phyloP scores from a whole-genome alignment of 306 rosid species.

The Inga leiocalycina region DNA sequence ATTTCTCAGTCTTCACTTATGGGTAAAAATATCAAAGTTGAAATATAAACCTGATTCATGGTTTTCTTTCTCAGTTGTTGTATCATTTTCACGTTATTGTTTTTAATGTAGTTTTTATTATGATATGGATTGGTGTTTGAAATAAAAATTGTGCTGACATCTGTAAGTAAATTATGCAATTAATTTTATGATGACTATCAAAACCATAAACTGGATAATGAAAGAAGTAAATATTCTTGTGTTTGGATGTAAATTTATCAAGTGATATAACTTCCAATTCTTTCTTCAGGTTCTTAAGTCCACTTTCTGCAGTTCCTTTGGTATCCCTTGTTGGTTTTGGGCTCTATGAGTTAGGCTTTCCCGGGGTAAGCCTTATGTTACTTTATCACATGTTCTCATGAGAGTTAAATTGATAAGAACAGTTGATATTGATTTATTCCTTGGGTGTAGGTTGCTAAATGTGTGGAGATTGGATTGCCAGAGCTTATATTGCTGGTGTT shows the following conservation, averaged over 20 bases:
- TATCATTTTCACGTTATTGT: constrained; percentile 7
- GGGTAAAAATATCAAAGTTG: constrained; percentile 8
- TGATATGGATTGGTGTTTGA: constrained; percentile 25
- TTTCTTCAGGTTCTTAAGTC: constrained; percentile 83
- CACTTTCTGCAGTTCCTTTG: constrained; percentile 93
- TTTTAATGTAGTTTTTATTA: constrained; percentile 24
- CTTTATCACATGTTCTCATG: constrained; percentile 17
- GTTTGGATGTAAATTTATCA: constrained; percentile 5
- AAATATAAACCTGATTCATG: constrained; percentile 13
- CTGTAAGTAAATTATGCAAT: constrained; percentile 18
- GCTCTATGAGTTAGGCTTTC: constrained; percentile 90
- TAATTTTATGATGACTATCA: constrained; percentile 16
- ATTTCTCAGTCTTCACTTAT: constrained; percentile 3
- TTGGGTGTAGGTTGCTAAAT: constrained; percentile 87
- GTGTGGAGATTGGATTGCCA: constrained; percentile 94
- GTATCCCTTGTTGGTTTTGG: constrained; percentile 92
- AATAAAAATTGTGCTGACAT: not conserved
- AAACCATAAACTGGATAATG: not conserved
- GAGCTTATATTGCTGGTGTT: constrained; percentile 78
- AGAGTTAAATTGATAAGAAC: not conserved
- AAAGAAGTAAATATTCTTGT: constrained; percentile 25
- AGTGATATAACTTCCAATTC: constrained; percentile 24
- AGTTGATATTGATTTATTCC: constrained; percentile 37
- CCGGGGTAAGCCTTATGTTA: constrained; percentile 70
- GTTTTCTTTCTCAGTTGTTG: not conserved